Evolutionary conservation across 257 asterid species (phyloP).

Genomic region (Przewalskia tangutica): DNA sequence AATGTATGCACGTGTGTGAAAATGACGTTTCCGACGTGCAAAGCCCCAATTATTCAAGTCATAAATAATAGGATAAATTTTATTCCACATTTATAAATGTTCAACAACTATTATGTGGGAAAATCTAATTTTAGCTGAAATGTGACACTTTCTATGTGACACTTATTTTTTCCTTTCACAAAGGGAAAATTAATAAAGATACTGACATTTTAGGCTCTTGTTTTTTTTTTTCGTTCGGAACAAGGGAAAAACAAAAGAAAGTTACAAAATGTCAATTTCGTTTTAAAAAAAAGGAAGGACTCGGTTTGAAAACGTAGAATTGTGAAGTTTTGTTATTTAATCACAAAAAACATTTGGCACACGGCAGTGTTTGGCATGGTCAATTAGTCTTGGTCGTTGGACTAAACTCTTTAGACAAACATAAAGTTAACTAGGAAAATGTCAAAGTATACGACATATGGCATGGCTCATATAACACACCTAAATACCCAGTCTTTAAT

Average conservation of each 20-base stretch:
- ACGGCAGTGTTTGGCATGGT: background rate
- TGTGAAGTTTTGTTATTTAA: background rate
- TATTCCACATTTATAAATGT: no score
- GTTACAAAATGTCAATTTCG: background rate
- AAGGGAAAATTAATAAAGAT: no score
- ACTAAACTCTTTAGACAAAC: background rate
- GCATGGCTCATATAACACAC: background rate
- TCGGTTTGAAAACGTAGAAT: background rate
- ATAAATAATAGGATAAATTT: no score
- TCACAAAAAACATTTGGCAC: background rate
- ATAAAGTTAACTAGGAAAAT: background rate
- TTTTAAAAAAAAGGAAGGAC: no score
- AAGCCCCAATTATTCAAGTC: no score
- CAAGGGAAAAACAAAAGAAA: background rate
- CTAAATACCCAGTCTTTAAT: background rate
- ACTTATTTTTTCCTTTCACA: no score
- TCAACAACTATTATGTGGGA: no score
- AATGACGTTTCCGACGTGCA: no score
- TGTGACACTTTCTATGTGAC: no score
- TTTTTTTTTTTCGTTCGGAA: background rate
- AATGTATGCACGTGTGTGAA: no score
- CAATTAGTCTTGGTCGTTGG: background rate
- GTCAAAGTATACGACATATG: background rate
- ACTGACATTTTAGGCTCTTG: background rate
- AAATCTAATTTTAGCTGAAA: no score